A percentile compares a stretch with the other conserved stretches of the same genome.
Conservation (phyloP, 768 basidiomycete genomes). For the Paxillus involutus region DNA sequence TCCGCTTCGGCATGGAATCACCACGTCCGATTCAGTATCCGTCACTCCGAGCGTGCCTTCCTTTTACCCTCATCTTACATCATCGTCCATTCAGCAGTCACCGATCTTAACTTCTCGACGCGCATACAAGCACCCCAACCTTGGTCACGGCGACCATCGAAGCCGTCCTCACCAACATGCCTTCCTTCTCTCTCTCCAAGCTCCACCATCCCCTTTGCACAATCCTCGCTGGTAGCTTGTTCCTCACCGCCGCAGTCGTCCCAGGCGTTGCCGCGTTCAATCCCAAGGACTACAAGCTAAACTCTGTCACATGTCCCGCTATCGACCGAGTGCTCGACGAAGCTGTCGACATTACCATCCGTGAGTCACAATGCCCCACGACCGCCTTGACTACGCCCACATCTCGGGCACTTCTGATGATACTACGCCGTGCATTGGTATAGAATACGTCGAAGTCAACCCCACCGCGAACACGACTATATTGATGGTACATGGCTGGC, state of each 20-base stretch:
- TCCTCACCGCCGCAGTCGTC: neutral
- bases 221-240: conserved; percentile 1
- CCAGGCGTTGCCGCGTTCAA: conserved; percentile 29
- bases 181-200: neutral
- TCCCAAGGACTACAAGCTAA: conserved; percentile 36
- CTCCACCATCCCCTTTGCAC: neutral
- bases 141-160: no score
- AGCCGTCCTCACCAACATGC: neutral
- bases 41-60: no score
- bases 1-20: no score
- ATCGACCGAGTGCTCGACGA: conserved; percentile 35
- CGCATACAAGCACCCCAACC: no score
- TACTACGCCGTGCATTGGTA: neutral
- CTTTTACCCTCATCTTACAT: no score
- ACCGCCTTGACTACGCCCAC: no score
- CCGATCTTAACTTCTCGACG: no score
- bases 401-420: no score
- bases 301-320: conserved; percentile 40
- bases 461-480: conserved; percentile 49
- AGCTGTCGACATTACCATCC: conserved; percentile 41
- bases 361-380: conserved; percentile 31
- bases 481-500: conserved; percentile 80
- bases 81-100: no score
- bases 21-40: no score
- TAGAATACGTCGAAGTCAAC: conserved; percentile 69